Conservation (phyloP, 2,329 filamentous ascomycete genomes). For the Cladosporium sp. region DNA sequence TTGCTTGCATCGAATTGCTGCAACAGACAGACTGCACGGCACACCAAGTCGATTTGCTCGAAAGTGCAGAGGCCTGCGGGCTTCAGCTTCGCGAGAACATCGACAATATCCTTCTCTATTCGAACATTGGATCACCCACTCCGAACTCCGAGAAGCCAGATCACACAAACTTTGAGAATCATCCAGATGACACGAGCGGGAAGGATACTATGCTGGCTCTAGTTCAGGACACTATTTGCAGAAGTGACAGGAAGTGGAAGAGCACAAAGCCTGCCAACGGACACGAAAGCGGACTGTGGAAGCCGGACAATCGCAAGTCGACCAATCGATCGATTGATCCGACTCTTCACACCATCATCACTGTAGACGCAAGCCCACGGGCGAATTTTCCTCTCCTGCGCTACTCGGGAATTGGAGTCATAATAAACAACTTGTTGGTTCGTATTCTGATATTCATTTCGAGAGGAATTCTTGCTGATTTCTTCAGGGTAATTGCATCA, state of each 20-base stretch:
- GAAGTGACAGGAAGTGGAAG: conserved; percentile 8
- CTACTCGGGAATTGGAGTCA: not conserved
- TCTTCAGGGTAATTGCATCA: conserved; percentile 35
- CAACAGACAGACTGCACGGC: conserved; percentile 26
- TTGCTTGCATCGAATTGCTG: conserved; percentile 31
- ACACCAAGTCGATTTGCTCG: conserved; percentile 15
- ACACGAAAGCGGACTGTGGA: not conserved
- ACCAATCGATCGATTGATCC: not conserved
- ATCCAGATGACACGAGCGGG: conserved; percentile 32
- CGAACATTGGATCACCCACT: conserved; percentile 30
- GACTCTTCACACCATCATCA: not conserved
- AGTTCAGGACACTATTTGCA: conserved; percentile 36
- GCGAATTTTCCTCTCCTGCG: conserved; percentile 1
- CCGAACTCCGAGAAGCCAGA: not conserved
- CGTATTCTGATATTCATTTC: not conserved
- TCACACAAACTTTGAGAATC: conserved; percentile 30
- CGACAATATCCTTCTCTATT: conserved; percentile 37
- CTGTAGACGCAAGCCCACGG: conserved; percentile 1
- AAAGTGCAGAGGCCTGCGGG: conserved; percentile 32
- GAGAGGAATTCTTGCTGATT: not conserved
- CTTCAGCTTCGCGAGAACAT: conserved; percentile 37
- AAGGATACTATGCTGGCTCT: conserved; percentile 41
- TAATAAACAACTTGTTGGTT: conserved; percentile 10
- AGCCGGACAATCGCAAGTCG: not conserved
- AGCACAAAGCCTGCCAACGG: conserved; percentile 14